A percentile compares a stretch with the other conserved stretches of the same genome.
Evolutionary conservation across 2,329 filamentous ascomycete genomes (phyloP).

Genomic region (Arthrobotrys sphaeroides): DNA sequence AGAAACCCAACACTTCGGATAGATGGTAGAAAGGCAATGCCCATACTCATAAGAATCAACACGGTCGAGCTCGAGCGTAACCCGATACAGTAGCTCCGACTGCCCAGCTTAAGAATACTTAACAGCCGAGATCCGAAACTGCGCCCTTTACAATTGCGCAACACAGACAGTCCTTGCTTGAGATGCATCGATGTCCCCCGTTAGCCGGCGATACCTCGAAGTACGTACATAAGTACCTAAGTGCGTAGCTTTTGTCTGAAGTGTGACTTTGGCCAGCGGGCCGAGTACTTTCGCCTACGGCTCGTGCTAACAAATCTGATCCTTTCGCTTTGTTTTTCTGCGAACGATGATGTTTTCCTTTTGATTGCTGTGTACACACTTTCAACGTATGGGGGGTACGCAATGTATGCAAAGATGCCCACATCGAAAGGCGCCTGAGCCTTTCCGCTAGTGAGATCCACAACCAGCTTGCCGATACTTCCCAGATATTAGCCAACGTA

Average conservation of each 20-base stretch:
- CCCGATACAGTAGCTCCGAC: not conserved
- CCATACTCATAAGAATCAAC: not conserved
- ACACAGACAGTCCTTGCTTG: constrained; percentile 6
- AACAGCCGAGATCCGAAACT: constrained; percentile 47
- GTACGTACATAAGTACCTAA: too few relatives aligned
- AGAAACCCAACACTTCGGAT: not conserved
- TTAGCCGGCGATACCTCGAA: not conserved
- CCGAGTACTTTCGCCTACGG: too few relatives aligned
- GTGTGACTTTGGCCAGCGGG: too few relatives aligned
- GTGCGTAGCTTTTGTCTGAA: too few relatives aligned
- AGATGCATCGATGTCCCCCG: constrained; percentile 4
- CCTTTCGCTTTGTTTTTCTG: too few relatives aligned
- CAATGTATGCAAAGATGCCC: not conserved
- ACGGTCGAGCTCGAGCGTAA: not conserved
- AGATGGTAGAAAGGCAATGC: not conserved
- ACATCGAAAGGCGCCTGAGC: not conserved
- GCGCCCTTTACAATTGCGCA: constrained; percentile 20
- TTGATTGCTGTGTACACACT: too few relatives aligned
- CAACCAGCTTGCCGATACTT: not conserved
- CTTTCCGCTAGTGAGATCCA: not conserved
- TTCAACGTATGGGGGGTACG: too few relatives aligned
- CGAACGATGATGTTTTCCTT: too few relatives aligned
- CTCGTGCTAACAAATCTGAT: too few relatives aligned
- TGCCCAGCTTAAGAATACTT: not conserved
- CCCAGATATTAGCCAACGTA: not conserved